Evolutionary conservation across 1,284 basidiomycete genomes (phyloP), one percentile per base, ranked within the genome.

Genomic region (Marasmius fiardii): DNA sequence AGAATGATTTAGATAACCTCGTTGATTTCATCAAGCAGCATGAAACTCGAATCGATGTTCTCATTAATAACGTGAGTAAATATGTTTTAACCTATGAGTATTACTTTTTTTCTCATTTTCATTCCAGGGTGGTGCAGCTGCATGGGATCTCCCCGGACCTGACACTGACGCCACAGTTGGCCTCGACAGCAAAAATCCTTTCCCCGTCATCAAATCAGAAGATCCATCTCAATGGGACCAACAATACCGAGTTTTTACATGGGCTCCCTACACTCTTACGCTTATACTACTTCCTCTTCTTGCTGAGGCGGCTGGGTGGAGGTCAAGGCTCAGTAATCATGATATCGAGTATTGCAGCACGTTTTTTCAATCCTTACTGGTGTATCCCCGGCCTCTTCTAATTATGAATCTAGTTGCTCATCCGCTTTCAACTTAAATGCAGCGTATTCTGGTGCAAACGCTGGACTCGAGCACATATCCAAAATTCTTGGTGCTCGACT

Each of bases 351-450:
- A 52, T 52, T 16, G 51, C 51, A 23, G 51, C 51, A 4, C 31
- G 37, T 11, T 52, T 52, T 34, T 52, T n/a, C 18, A 52, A 52
- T 21, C 51, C 51, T 12, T 28, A 52, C 37, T 52, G 51, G 51
- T 23, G 34, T 20, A 41, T 52, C 2, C 31, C 51, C 37, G 51
- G 51, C 37, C 18, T 4, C 8, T 52, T 37, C 35, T n/a, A 5
- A 37, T 37, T 5, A 37, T n/a, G 35, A 37, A 5, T 26, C n/a
- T n/a, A 10, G 24, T 26, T n/a, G 12, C 24, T n/a, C 47, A 49
- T 24, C 24, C n/a, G 45, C 23, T 16, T 26, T n/a, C 23, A 18
- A 23, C 47, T 7, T 24, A 20, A 34, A 12, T 26, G 4, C 51
- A 52, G 51, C 51, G 4, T 52, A 52, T 26, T 39, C 31, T 10